Evolutionary conservation across 352 stramenopile genomes (phyloP), one percentile per base, ranked within the genome.

Genomic region (Phytophthora megakarya): DNA sequence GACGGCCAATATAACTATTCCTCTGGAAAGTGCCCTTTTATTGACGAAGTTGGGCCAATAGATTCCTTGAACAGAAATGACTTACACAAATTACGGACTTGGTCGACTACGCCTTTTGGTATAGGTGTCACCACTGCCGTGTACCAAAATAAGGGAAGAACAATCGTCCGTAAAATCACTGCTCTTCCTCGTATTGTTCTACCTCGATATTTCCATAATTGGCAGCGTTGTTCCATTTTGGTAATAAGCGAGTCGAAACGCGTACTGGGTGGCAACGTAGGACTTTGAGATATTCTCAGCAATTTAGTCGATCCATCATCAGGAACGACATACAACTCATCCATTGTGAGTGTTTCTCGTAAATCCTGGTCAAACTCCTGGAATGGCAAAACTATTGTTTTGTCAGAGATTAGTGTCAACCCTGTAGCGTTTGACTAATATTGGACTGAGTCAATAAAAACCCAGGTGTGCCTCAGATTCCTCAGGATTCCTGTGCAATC

Each of bases 401-500:
- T 32, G 26, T 32, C 26, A 32, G 26, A 10, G 9, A 10, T 32
- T 9, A 32, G 26, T 9, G 9, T 32, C 26, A 32, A 9, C 9
- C 26, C 26, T 5, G 26, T 9, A 10, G 26, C 26, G 5, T 9
- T 32, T 5, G 46, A 39, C 23, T 65, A 70, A 0, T 15, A 2
- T 13, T 35, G 5, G 12, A 70, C 53, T 8, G 12, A 5, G 0
- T 16, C 6, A 1, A 70, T 16, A n/a, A 70, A 70, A 2, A 32
- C 26, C 26, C 26, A 7, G 5, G 3, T 47, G 54, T 3, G 52
- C 39, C 12, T 52, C n/a, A 70, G 21, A 21, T 70, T 47, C 1
- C 25, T 5, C 1, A 70, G 53, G 0, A 65, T 3, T 0, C 62
- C 62, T 18, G 49, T 70, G 55, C 62, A 70, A n/a, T 70, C 62